Base-by-base conservation (phyloP, 1,139 yeast species). In the Pichia sp. region DNA sequence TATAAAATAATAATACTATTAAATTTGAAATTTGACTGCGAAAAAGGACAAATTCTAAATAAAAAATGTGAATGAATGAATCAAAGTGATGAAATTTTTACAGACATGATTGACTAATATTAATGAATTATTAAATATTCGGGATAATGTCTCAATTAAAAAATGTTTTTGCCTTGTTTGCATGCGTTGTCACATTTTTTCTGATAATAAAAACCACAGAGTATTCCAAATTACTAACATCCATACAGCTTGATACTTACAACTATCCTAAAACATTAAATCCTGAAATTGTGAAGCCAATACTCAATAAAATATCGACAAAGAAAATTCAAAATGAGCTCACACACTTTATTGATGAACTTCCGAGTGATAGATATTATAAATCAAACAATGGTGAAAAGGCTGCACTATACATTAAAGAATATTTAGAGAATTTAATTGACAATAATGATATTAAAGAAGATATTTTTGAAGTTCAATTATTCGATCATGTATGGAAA, bases 351-450 rank as follows among this genome's bases (percentile, higher is more conserved):
- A 46, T 51, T 5, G 25, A 32, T 4, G 35, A 41, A 7, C 87
- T 51, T 9, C 55, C 85, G 61, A 78, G 69, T 63, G 82, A 90
- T n/a, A 74, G 97, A 49, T 86, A 84, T 61, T 89, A 87, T 66
- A 83, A 84, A 64, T 75, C 87, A 1, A 73, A 74, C 27, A 60
- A 73, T 25, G 98, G 97, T 0, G 66, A 70, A 10, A 76, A 83
- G 51, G 79, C 92, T 58, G 82, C 96, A 11, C 59, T 72, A 45
- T 87, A 96, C 94, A 69, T 90, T 46, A 69, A 68, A 50, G 68
- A 69, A 10, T 70, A 73, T 50, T 66, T 87, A 31, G 44, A 62
- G 10, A 70, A 69, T 5, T 60, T 74, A 37, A 56, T 62, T 2
- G 68, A 20, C 25, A n/a, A 16, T 6, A 25, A 30, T 5, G 24